Base-by-base conservation (phyloP, 192 early-diverging fungal species). In the Coemansia pectinata region DNA sequence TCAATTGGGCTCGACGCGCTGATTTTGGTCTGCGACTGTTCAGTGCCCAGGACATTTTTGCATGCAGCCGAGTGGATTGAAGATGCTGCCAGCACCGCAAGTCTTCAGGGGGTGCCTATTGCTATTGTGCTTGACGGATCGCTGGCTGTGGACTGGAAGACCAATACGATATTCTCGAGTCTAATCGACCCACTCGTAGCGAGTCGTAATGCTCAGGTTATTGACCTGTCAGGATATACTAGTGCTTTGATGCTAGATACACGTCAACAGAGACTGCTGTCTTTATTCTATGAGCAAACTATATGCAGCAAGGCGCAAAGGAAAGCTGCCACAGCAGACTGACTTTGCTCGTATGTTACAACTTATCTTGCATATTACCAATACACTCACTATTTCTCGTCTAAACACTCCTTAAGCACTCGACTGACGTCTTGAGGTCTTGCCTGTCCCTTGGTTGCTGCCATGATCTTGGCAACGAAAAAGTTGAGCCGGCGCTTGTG, bases 391-490 rank as follows among this genome's bases (percentile, higher is more conserved):
- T 41, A 8, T n/a, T 38, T 47, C 8, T 41, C 11, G 44, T 21
- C 75, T 0, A 81, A 44, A 27, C 77, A 66, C 10, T 83, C 58
- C 63, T 83, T 81, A 19, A 94, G 55, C 2, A 91, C 62, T 38
- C 85, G 72, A 53, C 90, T 93, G 8, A 93, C 76, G 3, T 87
- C 67, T 14, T 88, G 83, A 3, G 95, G 94, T 55, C 94, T 89
- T 8, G 91, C 91, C 55, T 89, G 85, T 15, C 94, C 94, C 77
- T 90, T 86, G 6, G 92, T 95, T 50, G 83, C 76, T 40, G 86
- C 81, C 91, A 97, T 93, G 7, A 91, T 85, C 76, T 94, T 87
- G 7, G 94, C 93, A 23, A 95, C 85, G 70, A 97, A 91, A 84
- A 93, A 95, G 33, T 89, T 89, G 5, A 92, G 74, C 36, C 93